Percentiles rank a stretch among this genome's conserved stretches.
Conservation (phyloP, 2,329 filamentous ascomycete genomes). For the Zymoseptoria brevis region DNA sequence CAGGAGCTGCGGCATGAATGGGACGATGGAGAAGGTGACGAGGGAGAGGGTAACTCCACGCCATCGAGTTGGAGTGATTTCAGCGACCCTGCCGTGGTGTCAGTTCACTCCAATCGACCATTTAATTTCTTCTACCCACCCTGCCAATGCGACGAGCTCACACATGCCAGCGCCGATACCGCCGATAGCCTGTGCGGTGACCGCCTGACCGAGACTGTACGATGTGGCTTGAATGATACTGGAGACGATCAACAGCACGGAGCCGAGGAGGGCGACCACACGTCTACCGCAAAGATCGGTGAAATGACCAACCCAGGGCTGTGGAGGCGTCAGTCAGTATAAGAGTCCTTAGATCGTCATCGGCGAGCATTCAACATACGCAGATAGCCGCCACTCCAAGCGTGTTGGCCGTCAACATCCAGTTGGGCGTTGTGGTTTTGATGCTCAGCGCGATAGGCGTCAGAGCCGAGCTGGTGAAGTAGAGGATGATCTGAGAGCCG, state of each 20-base stretch:
- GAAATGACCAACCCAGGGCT: constrained; percentile 16
- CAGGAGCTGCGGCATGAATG: constrained; percentile 54
- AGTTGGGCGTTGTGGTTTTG: constrained; percentile 12
- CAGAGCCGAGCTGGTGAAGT: constrained; percentile 17
- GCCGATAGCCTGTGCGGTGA: constrained; percentile 16
- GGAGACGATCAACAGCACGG: constrained; percentile 13
- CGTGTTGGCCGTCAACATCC: constrained; percentile 19
- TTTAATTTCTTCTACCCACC: constrained; percentile 5
- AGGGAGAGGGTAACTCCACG: constrained; percentile 19
- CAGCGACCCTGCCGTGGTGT: constrained; percentile 13
- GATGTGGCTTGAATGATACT: constrained; percentile 13
- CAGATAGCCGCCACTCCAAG: constrained; percentile 20
- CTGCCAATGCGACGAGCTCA: constrained; percentile 17
- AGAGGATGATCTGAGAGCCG: constrained; percentile 18
- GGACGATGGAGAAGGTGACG: constrained; percentile 53
- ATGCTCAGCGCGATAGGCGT: constrained; percentile 10
- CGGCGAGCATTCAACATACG: neutral
- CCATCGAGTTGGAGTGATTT: constrained; percentile 18
- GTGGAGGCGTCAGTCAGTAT: neutral
- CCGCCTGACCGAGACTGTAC: constrained; percentile 11
- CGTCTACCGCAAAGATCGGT: constrained; percentile 17
- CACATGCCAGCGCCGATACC: constrained; percentile 17
- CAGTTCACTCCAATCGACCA: neutral
- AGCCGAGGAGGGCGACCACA: constrained; percentile 13
- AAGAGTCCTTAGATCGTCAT: too few relatives aligned